Evolutionary conservation across 129 eudicot species (phyloP), one percentile per base, ranked within the genome.

Genomic region (Artemisia tridentata): DNA sequence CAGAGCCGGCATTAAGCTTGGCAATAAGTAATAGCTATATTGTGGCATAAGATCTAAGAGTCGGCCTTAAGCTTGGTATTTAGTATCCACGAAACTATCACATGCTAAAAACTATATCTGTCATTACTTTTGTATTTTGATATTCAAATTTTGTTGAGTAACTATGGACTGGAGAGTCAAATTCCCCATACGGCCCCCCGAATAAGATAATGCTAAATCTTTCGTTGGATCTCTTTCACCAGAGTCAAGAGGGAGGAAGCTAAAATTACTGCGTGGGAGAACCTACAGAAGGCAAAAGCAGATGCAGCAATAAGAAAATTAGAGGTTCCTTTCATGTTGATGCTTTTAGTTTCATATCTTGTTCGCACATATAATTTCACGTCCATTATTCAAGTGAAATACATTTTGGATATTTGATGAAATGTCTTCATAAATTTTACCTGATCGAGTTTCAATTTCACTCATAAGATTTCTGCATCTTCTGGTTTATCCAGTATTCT

Each of bases 241-340:
- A 90, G 97, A 69, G 71, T 81, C 15, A 83, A 84, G 78, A 86
- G 96, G 79, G 98, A 88, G 66, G 98, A 92, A 81, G 96, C 96
- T 46, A 92, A 83, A 75, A 92, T 92, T 66, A 82, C 91, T 61
- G 95, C 96, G 48, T 92, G 98, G 98, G 98, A 92, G 78, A 88
- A 88, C 68, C 82, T 92, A 73, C 98, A 92, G 80, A 92, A 86
- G 78, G 98, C 98, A 63, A 92, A 92, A 83, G 98, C 98, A 65
- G 98, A 91, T 78, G 96, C 91, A 60, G 82, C 90, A 25, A 84
- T 92, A 69, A 78, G 95, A 63, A 86, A 84, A 81, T 83, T 92
- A 19, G 96, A 88, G 96, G 96, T 92, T 72, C 47, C 41, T 74
- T 43, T 65, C 55, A 11, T 68, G 47, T 62, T 51, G 43, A 49